Conservation (phyloP, 2,329 filamentous ascomycete genomes). For the Coniella vitis region DNA sequence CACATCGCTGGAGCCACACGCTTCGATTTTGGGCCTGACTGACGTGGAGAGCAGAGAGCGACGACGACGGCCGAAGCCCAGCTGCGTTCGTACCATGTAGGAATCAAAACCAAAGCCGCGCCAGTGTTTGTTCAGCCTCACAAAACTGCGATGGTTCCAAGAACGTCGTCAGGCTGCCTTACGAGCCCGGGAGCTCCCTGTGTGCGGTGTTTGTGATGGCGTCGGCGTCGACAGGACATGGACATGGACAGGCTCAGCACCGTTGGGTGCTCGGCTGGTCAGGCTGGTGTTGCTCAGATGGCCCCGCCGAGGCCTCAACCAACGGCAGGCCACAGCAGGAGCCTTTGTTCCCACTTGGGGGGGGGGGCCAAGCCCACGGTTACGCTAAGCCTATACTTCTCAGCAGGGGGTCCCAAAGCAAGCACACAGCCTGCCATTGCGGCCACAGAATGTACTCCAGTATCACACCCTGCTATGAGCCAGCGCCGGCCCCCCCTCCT, state of each 20-base stretch:
- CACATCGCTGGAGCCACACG: no score
- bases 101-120: no score
- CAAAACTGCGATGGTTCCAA: neutral
- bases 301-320: conserved; percentile 6
- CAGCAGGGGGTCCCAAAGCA: no score
- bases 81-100: no score
- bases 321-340: conserved; percentile 11
- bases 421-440: no score
- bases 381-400: no score
- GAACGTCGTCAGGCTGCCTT: conserved; percentile 13
- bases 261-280: neutral
- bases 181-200: conserved; percentile 12
- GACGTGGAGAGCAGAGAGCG: neutral
- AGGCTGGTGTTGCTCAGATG: conserved; percentile 1
- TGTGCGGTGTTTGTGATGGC: neutral
- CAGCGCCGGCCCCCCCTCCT: no score
- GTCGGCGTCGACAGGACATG: neutral
- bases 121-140: neutral
- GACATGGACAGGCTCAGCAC: neutral
- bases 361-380: conserved; percentile 1
- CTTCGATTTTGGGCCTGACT: no score
- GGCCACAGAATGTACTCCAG: no score
- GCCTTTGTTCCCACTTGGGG: conserved; percentile 3
- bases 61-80: no score
- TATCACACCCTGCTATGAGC: no score